Conservation (phyloP, 441 rosid genomes). For the Codiaeum variegatum region DNA sequence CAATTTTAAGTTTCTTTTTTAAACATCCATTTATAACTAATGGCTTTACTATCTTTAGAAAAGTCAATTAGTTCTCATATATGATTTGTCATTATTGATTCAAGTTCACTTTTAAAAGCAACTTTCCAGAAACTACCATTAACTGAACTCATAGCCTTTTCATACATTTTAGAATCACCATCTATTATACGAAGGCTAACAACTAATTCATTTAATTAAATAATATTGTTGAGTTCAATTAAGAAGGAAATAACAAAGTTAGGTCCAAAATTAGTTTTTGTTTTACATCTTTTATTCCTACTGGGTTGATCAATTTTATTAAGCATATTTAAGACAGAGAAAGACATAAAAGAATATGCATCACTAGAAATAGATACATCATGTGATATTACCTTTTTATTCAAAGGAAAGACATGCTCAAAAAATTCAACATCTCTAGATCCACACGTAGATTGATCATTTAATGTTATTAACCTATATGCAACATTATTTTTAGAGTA, state of each 20-base stretch:
- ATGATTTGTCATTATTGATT: background rate
- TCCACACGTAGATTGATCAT: background rate
- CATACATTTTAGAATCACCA: background rate
- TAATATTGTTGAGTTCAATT: too few relatives aligned
- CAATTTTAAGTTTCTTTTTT: too few relatives aligned
- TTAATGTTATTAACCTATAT: too few relatives aligned
- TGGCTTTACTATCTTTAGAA: too few relatives aligned
- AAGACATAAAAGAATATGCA: too few relatives aligned
- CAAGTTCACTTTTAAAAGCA: background rate
- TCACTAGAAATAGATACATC: background rate
- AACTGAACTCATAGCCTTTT: background rate
- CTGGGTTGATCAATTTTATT: background rate
- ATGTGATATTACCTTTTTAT: too few relatives aligned
- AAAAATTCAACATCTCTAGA: background rate
- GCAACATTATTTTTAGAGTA: background rate
- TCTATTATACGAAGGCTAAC: background rate
- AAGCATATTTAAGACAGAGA: background rate
- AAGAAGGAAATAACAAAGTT: background rate
- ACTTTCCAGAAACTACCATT: background rate
- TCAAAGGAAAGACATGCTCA: background rate
- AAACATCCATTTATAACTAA: background rate
- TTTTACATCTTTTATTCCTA: background rate
- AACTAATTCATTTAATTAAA: too few relatives aligned
- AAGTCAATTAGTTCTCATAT: background rate
- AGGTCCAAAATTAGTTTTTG: background rate